phyloP scores from a whole-genome alignment of 2,329 filamentous ascomycete genomes.

The Ophiostoma sp. region DNA sequence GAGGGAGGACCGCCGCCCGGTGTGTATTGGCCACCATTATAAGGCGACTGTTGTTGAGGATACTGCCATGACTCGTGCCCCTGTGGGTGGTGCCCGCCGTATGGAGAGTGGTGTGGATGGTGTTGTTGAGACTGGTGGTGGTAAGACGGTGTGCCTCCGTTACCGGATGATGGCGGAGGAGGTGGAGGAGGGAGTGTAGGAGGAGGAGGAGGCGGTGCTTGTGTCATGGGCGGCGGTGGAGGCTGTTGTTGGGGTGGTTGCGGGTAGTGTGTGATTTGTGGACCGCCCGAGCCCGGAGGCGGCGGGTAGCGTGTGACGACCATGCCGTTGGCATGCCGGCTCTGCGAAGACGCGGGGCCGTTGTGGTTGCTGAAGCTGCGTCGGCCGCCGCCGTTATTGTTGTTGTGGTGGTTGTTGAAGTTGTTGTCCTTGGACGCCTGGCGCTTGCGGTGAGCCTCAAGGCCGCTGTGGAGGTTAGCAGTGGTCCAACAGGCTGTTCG shows the following conservation, averaged over 20 bases:
- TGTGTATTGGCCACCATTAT: not conserved
- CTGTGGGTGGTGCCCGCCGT: not conserved
- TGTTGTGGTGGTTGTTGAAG: conserved; percentile 2
- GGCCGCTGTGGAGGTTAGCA: conserved; percentile 19
- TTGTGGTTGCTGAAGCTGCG: conserved; percentile 15
- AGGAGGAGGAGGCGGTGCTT: conserved; percentile 20
- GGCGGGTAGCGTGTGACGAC: conserved; percentile 43
- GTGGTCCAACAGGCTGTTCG: not conserved
- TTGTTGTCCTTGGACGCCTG: conserved; percentile 26
- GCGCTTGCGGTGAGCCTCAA: conserved; percentile 32
- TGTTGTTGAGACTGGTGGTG: not conserved
- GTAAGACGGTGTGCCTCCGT: not conserved
- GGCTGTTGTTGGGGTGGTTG: conserved; percentile 34
- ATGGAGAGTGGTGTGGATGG: not conserved
- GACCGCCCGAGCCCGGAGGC: conserved; percentile 38
- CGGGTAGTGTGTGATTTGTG: conserved; percentile 36
- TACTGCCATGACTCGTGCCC: not conserved
- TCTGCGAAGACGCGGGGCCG: conserved; percentile 31
- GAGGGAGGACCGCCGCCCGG: not conserved
- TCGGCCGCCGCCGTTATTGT: not conserved
- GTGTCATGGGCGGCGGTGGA: conserved; percentile 26
- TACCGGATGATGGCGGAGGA: conserved; percentile 27
- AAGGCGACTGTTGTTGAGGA: not conserved
- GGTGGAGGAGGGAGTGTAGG: conserved; percentile 31
- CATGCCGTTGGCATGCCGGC: conserved; percentile 36